Base-by-base conservation (phyloP, 306 rosid genomes). In the Casuarina equisetifolia region DNA sequence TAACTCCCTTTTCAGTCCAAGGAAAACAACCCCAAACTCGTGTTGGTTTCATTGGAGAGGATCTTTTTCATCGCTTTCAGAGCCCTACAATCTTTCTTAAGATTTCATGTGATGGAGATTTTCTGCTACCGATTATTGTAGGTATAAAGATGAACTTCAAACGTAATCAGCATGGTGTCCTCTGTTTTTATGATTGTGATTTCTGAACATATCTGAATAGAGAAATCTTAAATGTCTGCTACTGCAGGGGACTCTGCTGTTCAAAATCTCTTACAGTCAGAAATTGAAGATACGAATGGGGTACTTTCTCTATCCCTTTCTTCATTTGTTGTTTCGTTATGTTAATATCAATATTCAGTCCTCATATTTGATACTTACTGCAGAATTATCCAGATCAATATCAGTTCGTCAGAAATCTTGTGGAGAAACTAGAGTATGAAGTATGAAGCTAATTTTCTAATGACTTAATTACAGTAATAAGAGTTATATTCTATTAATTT, bases 31-130 rank as follows among this genome's bases (percentile, higher is more conserved):
- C 74, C 3, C 79, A 85, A 74, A 70, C 59, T 39, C 77, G 86
- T 79, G 75, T 72, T 32, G 76, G 44, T 80, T 79, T 82, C 42
- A 16, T 89, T 7, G 88, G 80, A 80, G 89, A 82, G 73, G 80
- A 85, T 15, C 88, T 96, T 76, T 80, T 90, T 52, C 90, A 86
- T 69, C 91, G 90, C 43, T 96, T 96, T 75, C 92, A 86, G 85
- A 85, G 79, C 80, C 98, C 99, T 8, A 96, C 99, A 1, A 89
- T 96, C 74, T 96, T 96, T 80, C 97, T 96, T 68, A 96, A 91
- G 91, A 84, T 93, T 83, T 96, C 97, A 49, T 92, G 97, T 74
- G 93, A 90, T 73, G 99, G 91, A 52, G 97, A 92, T 80, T 92
- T 89, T 84, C 59, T 96, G 82, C 91, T 96, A 50, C 99, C 99